phyloP scores from a whole-genome alignment of 306 rosid species.

The Rosa multiflora region DNA sequence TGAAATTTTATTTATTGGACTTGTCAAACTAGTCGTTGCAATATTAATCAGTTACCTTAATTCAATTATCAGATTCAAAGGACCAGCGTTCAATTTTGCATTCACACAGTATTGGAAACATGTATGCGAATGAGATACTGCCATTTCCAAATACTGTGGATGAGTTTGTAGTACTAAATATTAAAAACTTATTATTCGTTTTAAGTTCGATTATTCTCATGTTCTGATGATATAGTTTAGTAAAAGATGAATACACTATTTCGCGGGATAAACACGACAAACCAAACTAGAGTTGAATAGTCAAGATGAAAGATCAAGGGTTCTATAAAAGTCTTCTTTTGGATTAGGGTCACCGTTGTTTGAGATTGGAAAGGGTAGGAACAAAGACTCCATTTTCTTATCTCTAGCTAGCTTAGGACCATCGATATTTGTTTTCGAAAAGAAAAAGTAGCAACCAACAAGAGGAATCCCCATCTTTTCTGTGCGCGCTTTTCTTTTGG shows the following conservation, averaged over 20 bases:
- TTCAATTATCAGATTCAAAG: not conserved
- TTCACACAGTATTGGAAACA: not conserved
- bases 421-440: not conserved
- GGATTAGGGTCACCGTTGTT: constrained; percentile 26
- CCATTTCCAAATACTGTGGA: not conserved
- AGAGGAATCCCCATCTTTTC: constrained; percentile 42
- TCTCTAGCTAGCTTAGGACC: constrained; percentile 10
- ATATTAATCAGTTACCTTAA: not conserved
- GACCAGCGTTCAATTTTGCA: not conserved
- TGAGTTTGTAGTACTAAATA: too few relatives aligned
- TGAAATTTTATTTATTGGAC: not conserved
- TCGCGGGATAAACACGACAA: not conserved
- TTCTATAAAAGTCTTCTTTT: constrained; percentile 6
- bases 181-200: too few relatives aligned
- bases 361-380: constrained; percentile 13
- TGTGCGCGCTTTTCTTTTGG: constrained; percentile 12
- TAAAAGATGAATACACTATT: too few relatives aligned
- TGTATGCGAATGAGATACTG: not conserved
- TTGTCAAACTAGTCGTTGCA: not conserved
- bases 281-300: not conserved
- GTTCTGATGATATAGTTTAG: not conserved
- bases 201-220: not conserved
- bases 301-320: not conserved
- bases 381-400: constrained; percentile 9
- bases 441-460: constrained; percentile 34